Conservation (phyloP, 2,329 filamentous ascomycete species). For the Phialocephala subalpina region DNA sequence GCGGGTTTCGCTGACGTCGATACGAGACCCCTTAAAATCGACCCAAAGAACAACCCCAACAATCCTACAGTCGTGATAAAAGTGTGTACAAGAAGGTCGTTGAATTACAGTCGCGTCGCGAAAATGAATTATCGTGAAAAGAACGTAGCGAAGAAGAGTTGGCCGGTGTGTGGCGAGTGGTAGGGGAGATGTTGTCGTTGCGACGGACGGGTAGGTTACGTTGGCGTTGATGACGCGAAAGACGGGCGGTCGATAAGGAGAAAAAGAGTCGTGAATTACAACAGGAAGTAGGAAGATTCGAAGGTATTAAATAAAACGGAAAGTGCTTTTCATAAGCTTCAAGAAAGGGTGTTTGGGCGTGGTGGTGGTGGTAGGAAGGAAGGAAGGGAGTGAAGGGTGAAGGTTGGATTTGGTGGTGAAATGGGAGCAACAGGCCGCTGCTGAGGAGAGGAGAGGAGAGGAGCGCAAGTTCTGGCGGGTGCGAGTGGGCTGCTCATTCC, state of each 20-base stretch:
- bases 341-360: neutral
- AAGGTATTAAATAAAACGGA: neutral
- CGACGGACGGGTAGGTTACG: constrained; percentile 10
- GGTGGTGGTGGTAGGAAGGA: constrained; percentile 14
- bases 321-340: neutral
- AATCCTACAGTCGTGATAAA: constrained; percentile 19
- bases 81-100: constrained; percentile 33
- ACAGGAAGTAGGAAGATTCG: neutral
- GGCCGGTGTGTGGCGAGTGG: constrained; percentile 34
- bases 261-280: neutral
- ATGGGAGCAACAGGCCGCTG: neutral
- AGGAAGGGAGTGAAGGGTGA: neutral
- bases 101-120: constrained; percentile 37
- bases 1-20: constrained; percentile 29
- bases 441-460: too few relatives aligned
- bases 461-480: neutral
- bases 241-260: neutral
- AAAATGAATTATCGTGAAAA: constrained; percentile 16
- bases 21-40: constrained; percentile 16
- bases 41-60: constrained; percentile 18
- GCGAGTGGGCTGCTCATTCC: neutral
- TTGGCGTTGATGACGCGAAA: constrained; percentile 18
- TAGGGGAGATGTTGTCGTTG: constrained; percentile 14
- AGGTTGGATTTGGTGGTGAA: neutral
- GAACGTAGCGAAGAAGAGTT: constrained; percentile 36